A percentile compares a stretch with the other conserved stretches of the same genome.
Evolutionary conservation across 75 land plant genomes (phyloP).

Genomic region (Isoetes taiwanensis): DNA sequence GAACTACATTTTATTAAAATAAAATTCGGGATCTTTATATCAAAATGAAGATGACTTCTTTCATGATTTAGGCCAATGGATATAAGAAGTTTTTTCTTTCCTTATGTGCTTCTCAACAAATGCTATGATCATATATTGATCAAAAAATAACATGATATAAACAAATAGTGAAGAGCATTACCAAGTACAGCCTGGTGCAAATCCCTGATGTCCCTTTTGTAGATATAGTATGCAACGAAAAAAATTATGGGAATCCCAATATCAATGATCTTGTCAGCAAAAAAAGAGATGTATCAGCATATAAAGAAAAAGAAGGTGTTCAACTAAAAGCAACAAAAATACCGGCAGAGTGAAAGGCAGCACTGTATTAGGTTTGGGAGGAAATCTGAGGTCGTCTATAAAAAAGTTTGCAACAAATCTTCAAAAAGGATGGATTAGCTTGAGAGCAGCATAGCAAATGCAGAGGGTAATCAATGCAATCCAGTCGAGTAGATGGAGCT

Average conservation of each 20-base stretch:
- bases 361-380: conserved; percentile 45
- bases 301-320: too few species aligned
- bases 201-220: conserved; percentile 53
- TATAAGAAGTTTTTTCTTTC: too few species aligned
- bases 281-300: conserved; percentile 14
- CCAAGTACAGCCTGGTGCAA: conserved; percentile 78
- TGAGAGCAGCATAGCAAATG: conserved; percentile 16
- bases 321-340: too few species aligned
- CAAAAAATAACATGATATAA: too few species aligned
- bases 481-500: conserved; percentile 60
- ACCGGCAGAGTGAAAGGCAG: conserved; percentile 60
- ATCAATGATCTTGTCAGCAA: conserved; percentile 39
- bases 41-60: too few species aligned
- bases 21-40: too few species aligned
- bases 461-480: conserved; percentile 36
- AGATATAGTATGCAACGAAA: conserved; percentile 33
- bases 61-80: too few species aligned
- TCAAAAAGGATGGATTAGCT: conserved; percentile 42
- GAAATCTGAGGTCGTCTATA: conserved; percentile 47
- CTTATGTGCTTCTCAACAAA: too few species aligned
- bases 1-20: too few species aligned
- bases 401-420: conserved; percentile 52
- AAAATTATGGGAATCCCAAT: conserved; percentile 43
- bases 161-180: too few species aligned
- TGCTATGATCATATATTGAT: too few species aligned